A percentile compares a stretch with the other conserved stretches of the same genome.
Evolutionary conservation across 2,329 filamentous ascomycete genomes (phyloP).

Genomic region (Fusarium multiceps): DNA sequence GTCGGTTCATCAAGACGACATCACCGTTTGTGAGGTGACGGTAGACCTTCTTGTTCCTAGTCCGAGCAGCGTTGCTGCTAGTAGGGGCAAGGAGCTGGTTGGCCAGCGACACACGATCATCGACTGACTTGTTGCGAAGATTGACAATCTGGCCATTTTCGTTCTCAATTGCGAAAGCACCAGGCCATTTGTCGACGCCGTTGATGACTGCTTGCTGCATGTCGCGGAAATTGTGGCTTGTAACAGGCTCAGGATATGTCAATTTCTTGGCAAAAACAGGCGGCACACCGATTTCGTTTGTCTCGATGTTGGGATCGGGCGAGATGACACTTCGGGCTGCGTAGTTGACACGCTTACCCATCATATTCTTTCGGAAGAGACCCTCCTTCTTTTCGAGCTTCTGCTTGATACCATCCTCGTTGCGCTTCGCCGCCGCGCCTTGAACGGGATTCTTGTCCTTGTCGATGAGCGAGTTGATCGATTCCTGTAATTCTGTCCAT

Average conservation of each 20-base stretch:
- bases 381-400: conserved; percentile 99
- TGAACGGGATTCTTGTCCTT: conserved; percentile 85
- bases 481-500: conserved; percentile 86
- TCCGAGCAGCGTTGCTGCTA: conserved; percentile 76
- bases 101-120: conserved; percentile 88
- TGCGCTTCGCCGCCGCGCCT: conserved; percentile 79
- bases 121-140: conserved; percentile 84
- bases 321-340: conserved; percentile 98
- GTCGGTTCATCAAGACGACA: conserved; percentile 98
- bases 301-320: conserved; percentile 97
- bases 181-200: conserved; percentile 92
- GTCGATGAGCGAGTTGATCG: conserved; percentile 93
- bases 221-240: conserved; percentile 95
- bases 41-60: conserved; percentile 94
- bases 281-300: conserved; percentile 97
- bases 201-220: conserved; percentile 97
- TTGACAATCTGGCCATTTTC: conserved; percentile 93
- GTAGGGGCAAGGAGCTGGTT: conserved; percentile 93
- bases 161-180: conserved; percentile 93
- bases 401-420: conserved; percentile 96
- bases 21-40: conserved; percentile 96
- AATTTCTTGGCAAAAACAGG: conserved; percentile 97
- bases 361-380: conserved; percentile 99
- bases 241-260: conserved; percentile 97
- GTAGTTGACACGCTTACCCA: conserved; percentile 99